These are phyloP conservation scores for Colletotrichum viniferum DNA, from an alignment of 2,329 filamentous ascomycete species.

Conservation along the genomic window DNA sequence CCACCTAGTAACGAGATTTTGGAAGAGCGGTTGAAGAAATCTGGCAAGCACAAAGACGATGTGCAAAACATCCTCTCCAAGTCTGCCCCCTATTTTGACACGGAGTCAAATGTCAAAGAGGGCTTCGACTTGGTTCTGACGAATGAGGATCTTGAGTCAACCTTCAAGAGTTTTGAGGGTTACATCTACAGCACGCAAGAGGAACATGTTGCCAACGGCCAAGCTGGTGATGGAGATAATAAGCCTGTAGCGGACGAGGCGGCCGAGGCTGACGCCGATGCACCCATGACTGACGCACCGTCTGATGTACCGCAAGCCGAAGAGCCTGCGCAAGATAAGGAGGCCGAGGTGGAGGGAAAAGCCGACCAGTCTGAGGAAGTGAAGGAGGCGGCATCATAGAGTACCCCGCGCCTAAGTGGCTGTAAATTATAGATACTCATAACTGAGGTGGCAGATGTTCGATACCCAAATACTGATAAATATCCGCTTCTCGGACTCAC, in stretches of 20 bases:
- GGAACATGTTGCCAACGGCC: neutral
- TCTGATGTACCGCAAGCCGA: neutral
- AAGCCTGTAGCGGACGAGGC: neutral
- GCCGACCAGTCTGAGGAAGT: neutral
- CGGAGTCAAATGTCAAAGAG: conserved; percentile 7
- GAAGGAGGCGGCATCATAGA: neutral
- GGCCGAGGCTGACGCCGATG: neutral
- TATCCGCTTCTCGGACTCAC: neutral
- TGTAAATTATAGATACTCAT: neutral
- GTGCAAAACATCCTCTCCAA: conserved; percentile 28
- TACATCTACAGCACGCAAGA: conserved; percentile 4
- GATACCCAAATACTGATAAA: conserved; percentile 5
- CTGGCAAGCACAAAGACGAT: conserved; percentile 25
- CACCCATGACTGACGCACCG: conserved; percentile 7
- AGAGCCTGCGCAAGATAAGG: neutral
- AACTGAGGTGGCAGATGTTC: neutral
- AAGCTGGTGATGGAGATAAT: neutral
- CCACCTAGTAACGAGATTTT: conserved; percentile 38
- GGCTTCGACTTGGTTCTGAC: conserved; percentile 19
- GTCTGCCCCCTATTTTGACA: conserved; percentile 28
- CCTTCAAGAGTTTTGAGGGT: conserved; percentile 7
- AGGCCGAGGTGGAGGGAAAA: neutral
- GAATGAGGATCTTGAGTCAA: conserved; percentile 18
- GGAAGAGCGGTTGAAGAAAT: conserved; percentile 30
- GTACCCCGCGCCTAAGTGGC: too few species aligned